Conservation (phyloP, 2,329 filamentous ascomycete species). For the Verticillium longisporum region DNA sequence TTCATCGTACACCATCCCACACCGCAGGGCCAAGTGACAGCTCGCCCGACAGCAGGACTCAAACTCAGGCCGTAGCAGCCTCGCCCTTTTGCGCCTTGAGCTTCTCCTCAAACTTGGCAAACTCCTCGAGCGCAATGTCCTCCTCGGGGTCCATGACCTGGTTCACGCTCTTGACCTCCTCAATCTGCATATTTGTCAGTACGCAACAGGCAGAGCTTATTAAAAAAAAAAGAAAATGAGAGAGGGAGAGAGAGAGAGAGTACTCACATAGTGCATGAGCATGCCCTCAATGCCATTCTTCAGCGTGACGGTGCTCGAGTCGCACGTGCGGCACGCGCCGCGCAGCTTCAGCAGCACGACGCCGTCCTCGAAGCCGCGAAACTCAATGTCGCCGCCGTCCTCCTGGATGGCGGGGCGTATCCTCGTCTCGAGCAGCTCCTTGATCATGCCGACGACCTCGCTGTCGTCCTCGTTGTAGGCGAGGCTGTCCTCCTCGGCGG, state of each 20-base stretch:
- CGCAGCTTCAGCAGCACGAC: constrained; percentile 81
- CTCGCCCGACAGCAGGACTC: neutral
- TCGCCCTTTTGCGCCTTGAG: constrained; percentile 46
- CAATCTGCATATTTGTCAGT: constrained; percentile 57
- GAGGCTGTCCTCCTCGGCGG: constrained; percentile 59
- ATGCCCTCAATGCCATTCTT: constrained; percentile 98
- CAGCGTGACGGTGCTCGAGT: constrained; percentile 91
- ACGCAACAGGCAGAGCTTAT: constrained; percentile 4
- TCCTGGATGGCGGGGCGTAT: constrained; percentile 96
- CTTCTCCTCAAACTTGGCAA: constrained; percentile 92
- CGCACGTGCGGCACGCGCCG: constrained; percentile 91
- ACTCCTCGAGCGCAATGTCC: constrained; percentile 78
- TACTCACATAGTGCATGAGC: constrained; percentile 88
- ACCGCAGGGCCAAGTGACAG: neutral
- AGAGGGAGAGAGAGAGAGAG: neutral
- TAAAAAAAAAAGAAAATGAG: neutral
- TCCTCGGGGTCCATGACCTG: constrained; percentile 91
- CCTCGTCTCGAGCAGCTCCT: constrained; percentile 90
- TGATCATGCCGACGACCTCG: constrained; percentile 97
- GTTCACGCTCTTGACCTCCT: constrained; percentile 88
- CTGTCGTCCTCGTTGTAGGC: constrained; percentile 84
- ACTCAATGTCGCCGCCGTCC: constrained; percentile 96
- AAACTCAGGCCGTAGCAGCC: constrained; percentile 12
- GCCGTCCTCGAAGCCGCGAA: constrained; percentile 80
- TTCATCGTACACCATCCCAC: neutral